Percentiles rank a stretch among this genome's conserved stretches.
Conservation (phyloP, 2,329 filamentous ascomycete species). For the Trichoderma simmonsii region DNA sequence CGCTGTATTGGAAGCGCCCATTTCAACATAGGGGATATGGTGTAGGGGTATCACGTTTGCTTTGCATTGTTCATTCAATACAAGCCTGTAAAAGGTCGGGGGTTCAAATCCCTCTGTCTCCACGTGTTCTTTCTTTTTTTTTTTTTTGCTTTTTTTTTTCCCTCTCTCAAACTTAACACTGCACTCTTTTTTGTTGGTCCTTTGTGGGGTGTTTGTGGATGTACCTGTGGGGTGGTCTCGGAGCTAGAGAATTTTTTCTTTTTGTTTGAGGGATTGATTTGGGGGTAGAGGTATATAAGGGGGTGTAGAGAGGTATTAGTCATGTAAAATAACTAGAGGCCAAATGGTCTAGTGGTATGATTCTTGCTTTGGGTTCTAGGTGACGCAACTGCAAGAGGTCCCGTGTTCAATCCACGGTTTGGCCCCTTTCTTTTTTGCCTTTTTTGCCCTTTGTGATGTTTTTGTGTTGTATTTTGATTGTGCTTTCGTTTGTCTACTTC, state of each 20-base stretch:
- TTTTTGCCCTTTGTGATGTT: no score
- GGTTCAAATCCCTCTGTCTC: slow-evolving; percentile 21
- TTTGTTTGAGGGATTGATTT: not conserved
- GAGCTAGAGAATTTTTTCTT: not conserved
- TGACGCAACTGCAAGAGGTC: slow-evolving; percentile 21
- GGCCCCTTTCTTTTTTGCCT: slow-evolving; percentile 10
- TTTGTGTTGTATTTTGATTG: not conserved
- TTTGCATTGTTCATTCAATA: slow-evolving; percentile 19
- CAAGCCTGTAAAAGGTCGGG: slow-evolving; percentile 19
- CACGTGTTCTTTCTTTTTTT: slow-evolving; percentile 2
- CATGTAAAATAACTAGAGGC: not conserved
- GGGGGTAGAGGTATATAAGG: not conserved
- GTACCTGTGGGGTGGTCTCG: not conserved
- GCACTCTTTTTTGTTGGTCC: no score
- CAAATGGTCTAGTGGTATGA: slow-evolving; percentile 22
- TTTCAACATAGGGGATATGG: slow-evolving; percentile 15
- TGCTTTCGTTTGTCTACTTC: not conserved
- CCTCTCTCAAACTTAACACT: no score
- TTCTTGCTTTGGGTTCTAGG: slow-evolving; percentile 18
- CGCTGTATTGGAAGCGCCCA: not conserved
- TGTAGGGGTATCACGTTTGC: slow-evolving; percentile 20
- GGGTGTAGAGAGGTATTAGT: not conserved
- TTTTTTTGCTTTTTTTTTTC: not conserved
- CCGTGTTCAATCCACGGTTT: slow-evolving; percentile 22
- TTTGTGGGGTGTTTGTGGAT: not conserved